These are phyloP conservation scores for Aspergillus sclerotioniger DNA, from an alignment of 495 filamentous ascomycete species.

Conservation along the genomic window DNA sequence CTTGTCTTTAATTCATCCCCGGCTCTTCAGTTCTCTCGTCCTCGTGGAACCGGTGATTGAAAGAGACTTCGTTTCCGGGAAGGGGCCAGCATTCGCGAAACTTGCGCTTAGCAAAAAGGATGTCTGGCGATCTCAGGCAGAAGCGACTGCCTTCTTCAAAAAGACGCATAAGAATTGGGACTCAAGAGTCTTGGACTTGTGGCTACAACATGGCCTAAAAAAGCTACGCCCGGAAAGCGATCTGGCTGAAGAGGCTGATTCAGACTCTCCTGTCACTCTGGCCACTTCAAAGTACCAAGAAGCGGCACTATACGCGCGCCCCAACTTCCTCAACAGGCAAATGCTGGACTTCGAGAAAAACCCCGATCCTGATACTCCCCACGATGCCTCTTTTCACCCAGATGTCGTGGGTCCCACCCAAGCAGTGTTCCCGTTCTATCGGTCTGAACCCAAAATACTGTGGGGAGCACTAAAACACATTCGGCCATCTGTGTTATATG, in stretches of 20 bases:
- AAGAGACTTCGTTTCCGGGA: neutral
- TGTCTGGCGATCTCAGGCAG: constrained; percentile 2
- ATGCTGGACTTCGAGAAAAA: neutral
- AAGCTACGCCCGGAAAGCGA: neutral
- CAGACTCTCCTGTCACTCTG: neutral
- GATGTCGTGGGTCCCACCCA: neutral
- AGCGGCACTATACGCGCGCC: constrained; percentile 1
- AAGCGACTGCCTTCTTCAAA: neutral
- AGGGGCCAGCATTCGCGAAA: neutral
- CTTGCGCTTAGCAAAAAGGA: neutral
- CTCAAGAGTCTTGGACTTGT: constrained; percentile 2
- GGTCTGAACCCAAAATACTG: constrained; percentile 57
- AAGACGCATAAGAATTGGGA: constrained; percentile 4
- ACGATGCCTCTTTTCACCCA: constrained; percentile 2
- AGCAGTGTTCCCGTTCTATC: constrained; percentile 21
- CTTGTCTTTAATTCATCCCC: constrained; percentile 11
- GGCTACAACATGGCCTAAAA: constrained; percentile 7
- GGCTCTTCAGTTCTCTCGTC: constrained; percentile 11
- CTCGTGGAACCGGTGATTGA: constrained; percentile 13
- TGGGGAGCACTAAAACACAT: constrained; percentile 52
- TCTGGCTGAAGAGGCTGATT: no score
- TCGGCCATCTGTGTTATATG: constrained; percentile 61
- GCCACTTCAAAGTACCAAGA: constrained; percentile 12
- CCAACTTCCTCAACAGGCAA: neutral
- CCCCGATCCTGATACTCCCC: neutral